Evolutionary conservation across 179 eudicot species (phyloP), one percentile per base, ranked within the genome.

Genomic region (Silene coronaria): DNA sequence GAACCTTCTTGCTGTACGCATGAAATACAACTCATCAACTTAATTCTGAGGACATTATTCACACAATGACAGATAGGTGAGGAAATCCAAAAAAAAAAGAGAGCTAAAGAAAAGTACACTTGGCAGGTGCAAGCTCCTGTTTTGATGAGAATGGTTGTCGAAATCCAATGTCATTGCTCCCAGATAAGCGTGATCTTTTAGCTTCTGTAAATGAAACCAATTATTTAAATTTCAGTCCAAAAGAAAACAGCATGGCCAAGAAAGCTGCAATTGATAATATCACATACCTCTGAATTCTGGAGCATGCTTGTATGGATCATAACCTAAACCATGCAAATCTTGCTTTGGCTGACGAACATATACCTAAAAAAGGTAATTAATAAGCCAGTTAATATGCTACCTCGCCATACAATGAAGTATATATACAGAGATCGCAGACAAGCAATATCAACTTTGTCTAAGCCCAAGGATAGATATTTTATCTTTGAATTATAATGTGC

Each of bases 201-300:
- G 79, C 88, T 76, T 94, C 98, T 94, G 84, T 73, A 82, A 82
- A 77, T 58, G 74, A 69, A 65, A 36, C 5, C 27, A 57, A 24
- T 51, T 30, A 48, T 67, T 38, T 63, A 22, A 73, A 80, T 71
- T 23, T 68, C 22, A 67, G 60, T 11, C 32, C 16, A 67, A 71
- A 48, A 53, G 61, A 42, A 22, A 34, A 65, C 16, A 75, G 23
- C n/a, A 11, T 27, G 61, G 36, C 4, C 22, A 10, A 38, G 48
- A 48, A 4, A 46, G 34, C 16, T 11, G 51, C 71, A 19, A 46
- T 59, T 13, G 17, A 22, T 68, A 45, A 70, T 46, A 69, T 36
- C 60, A 77, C 81, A 84, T 84, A 95, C 99, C 99, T 76, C 99
- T 83, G 71, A 92, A 95, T 84, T 95, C 99, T 34, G 97, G 96